These are phyloP conservation scores for Diaporthe citriasiana DNA, from an alignment of 2,329 filamentous ascomycete species.

Conservation along the genomic window DNA sequence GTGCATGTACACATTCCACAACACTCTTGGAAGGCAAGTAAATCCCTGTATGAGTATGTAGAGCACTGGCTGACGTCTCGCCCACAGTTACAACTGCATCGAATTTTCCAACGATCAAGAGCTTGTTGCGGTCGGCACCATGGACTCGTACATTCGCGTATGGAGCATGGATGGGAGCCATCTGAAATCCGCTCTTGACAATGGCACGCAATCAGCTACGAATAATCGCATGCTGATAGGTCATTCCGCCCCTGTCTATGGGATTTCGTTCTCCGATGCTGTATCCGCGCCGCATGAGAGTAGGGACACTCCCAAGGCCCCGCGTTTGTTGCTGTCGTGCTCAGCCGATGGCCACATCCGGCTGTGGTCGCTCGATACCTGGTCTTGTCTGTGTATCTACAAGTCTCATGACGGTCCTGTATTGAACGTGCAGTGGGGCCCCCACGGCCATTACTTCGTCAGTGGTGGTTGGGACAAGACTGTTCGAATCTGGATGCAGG, in stretches of 20 bases:
- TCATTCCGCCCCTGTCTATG: conserved; percentile 90
- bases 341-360: conserved; percentile 91
- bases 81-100: conserved; percentile 68
- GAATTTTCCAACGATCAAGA: conserved; percentile 94
- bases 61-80: background rate
- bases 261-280: conserved; percentile 85
- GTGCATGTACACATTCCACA: conserved; percentile 99
- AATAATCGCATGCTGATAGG: conserved; percentile 83
- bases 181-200: conserved; percentile 75
- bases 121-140: conserved; percentile 89
- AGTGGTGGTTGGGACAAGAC: conserved; percentile 91
- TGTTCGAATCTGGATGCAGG: conserved; percentile 91
- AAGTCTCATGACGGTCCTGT: conserved; percentile 93
- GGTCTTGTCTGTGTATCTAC: conserved; percentile 93
- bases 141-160: conserved; percentile 94
- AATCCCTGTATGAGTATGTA: too few species aligned
- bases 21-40: conserved; percentile 87
- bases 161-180: conserved; percentile 92
- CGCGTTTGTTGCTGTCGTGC: conserved; percentile 86
- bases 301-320: conserved; percentile 56
- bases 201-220: conserved; percentile 68
- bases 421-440: conserved; percentile 90
- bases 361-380: conserved; percentile 93
- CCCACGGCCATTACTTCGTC: conserved; percentile 95
- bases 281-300: conserved; percentile 69